These are phyloP conservation scores for Irpex lacteus DNA, from an alignment of 1,284 basidiomycete species.

Conservation along the genomic window DNA sequence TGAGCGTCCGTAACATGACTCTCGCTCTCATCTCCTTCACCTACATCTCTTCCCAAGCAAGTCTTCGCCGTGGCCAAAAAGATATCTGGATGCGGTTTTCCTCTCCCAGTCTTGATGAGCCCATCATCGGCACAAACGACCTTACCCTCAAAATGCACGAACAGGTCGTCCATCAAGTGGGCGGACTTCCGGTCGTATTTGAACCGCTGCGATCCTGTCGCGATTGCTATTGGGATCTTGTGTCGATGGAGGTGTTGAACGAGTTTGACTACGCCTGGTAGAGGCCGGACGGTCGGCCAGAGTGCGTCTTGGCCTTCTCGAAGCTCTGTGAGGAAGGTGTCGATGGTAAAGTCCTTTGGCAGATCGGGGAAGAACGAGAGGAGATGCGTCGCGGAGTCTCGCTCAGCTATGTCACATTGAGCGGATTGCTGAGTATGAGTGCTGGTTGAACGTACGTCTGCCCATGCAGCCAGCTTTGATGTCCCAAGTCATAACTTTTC, in stretches of 20 bases:
- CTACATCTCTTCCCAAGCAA: constrained; percentile 49
- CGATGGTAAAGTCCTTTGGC: constrained; percentile 45
- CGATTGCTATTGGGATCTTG: constrained; percentile 70
- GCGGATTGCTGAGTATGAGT: neutral
- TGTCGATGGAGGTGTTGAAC: constrained; percentile 63
- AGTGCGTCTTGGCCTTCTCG: constrained; percentile 54
- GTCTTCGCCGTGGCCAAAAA: constrained; percentile 66
- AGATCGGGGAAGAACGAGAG: constrained; percentile 75
- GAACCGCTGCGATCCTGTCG: constrained; percentile 65
- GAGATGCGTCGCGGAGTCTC: constrained; percentile 58
- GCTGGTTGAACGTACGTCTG: constrained; percentile 51
- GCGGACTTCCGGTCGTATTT: constrained; percentile 66
- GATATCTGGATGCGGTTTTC: constrained; percentile 76
- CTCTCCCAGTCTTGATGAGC: constrained; percentile 33
- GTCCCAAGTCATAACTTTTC: constrained; percentile 78
- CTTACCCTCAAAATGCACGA: constrained; percentile 50
- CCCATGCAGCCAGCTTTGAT: constrained; percentile 84
- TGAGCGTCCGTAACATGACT: constrained; percentile 35
- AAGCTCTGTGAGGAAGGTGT: constrained; percentile 55
- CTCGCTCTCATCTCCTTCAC: constrained; percentile 38
- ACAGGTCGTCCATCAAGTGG: constrained; percentile 41
- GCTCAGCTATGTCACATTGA: constrained; percentile 48
- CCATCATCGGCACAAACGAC: constrained; percentile 70
- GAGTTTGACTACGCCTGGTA: constrained; percentile 67
- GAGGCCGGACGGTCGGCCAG: constrained; percentile 65